Evolutionary conservation across 129 eudicot genomes (phyloP), one percentile per base, ranked within the genome.

Genomic region (Flaveria brownii): DNA sequence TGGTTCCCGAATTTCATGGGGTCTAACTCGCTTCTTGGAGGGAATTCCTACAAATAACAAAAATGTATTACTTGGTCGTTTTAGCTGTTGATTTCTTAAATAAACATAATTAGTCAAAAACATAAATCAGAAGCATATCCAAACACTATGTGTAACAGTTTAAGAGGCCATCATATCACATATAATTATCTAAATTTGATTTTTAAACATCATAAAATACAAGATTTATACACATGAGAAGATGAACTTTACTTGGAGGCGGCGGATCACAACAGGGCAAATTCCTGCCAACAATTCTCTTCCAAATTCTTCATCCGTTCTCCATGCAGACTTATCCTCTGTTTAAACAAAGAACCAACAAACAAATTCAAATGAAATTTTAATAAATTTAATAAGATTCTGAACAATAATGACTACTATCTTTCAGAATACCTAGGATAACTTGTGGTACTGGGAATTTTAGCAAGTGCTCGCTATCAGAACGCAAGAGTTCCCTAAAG

Each of bases 401-500:
- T 12, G 14, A 11, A 64, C 17, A 23, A 45, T 28, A 70, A 67
- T 61, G 66, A 28, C n/a, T 0, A 41, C 25, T 43, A 45, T 43
- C 18, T 5, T 18, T 68, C 6, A 15, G n/a, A 72, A 6, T 80
- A 94, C 98, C 97, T 89, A 85, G 43, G 68, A 94, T 88, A 26
- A 91, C 86, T 81, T 82, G 89, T 39, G 98, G 98, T 77, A 76
- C 11, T 16, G 97, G 98, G 77, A 85, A 91, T 52, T 88, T 94
- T 59, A 83, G 52, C 26, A 74, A 71, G 14, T 81, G 84, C 45
- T 87, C 94, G 16, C 92, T 90, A 83, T 94, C 98, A 6, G 82
- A 71, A 20, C 84, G 88, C 49, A 89, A 62, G 20, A 94, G 82
- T 67, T 86, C 90, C 84, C 76, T 87, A 26, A 94, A 56, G 77